These are phyloP conservation scores for Ambrosiella cleistominuta DNA, from an alignment of 2,329 filamentous ascomycete species.

Conservation along the genomic window DNA sequence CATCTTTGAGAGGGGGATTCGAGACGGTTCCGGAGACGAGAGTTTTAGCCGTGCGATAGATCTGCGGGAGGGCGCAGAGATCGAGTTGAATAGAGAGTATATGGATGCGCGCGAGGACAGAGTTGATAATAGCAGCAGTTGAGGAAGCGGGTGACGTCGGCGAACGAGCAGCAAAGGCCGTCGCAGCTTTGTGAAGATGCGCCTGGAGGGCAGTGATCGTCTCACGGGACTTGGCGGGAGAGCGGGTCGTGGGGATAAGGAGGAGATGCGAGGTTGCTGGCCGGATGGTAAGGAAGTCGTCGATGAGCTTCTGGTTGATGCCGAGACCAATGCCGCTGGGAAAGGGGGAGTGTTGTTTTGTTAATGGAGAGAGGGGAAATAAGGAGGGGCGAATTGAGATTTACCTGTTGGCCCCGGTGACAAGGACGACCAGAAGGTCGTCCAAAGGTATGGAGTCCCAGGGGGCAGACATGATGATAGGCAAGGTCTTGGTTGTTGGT, in stretches of 20 bases:
- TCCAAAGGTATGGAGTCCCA: conserved; percentile 7
- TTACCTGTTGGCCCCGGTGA: conserved; percentile 12
- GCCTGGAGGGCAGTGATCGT: conserved; percentile 47
- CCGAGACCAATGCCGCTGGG: conserved; percentile 70
- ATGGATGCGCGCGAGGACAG: conserved; percentile 33
- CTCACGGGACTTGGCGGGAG: conserved; percentile 51
- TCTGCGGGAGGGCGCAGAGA: conserved; percentile 37
- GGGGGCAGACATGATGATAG: conserved; percentile 4
- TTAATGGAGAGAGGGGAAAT: background rate
- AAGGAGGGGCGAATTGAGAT: background rate
- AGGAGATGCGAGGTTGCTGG: conserved; percentile 52
- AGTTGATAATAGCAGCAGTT: conserved; percentile 32
- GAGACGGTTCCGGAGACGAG: conserved; percentile 28
- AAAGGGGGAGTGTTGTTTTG: background rate
- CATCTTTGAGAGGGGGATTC: conserved; percentile 25
- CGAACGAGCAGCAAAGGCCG: conserved; percentile 24
- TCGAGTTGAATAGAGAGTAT: conserved; percentile 41
- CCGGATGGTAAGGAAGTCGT: conserved; percentile 64
- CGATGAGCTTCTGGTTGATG: conserved; percentile 68
- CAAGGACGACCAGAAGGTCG: conserved; percentile 9
- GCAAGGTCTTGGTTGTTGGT: background rate
- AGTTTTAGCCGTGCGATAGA: conserved; percentile 31
- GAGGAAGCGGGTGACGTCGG: conserved; percentile 39
- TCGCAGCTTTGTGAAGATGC: conserved; percentile 37
- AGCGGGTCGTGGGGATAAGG: conserved; percentile 71